Conservation (phyloP, 2,329 filamentous ascomycete genomes). For the Mariannaea sp. region DNA sequence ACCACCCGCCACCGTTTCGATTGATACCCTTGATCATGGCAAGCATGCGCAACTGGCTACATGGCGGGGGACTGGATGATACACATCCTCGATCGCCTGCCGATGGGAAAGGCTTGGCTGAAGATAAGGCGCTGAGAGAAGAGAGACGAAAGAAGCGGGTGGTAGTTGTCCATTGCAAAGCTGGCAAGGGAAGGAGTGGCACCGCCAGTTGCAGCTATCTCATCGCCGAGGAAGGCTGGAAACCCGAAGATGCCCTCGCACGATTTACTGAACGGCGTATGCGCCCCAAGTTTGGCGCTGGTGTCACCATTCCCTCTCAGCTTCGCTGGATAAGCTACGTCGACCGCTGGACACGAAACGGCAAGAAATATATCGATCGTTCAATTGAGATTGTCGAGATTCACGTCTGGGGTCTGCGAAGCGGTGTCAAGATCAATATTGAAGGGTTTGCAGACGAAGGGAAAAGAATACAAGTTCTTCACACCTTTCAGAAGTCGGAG, state of each 20-base stretch:
- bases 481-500: slow-evolving; percentile 78
- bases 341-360: slow-evolving; percentile 76
- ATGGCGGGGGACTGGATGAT: slow-evolving; percentile 52
- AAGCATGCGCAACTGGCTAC: slow-evolving; percentile 89
- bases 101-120: background rate
- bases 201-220: slow-evolving; percentile 88
- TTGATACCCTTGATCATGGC: slow-evolving; percentile 88
- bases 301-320: slow-evolving; percentile 93
- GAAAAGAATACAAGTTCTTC: slow-evolving; percentile 80
- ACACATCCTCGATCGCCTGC: slow-evolving; percentile 21
- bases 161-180: slow-evolving; percentile 94
- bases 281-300: slow-evolving; percentile 84
- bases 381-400: slow-evolving; percentile 86
- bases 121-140: slow-evolving; percentile 33
- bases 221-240: slow-evolving; percentile 79
- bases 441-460: slow-evolving; percentile 90
- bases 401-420: slow-evolving; percentile 84
- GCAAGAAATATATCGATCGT: slow-evolving; percentile 81
- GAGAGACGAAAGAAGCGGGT: slow-evolving; percentile 60
- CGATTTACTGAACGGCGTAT: slow-evolving; percentile 81
- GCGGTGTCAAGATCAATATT: slow-evolving; percentile 85
- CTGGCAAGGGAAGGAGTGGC: slow-evolving; percentile 91
- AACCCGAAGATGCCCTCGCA: slow-evolving; percentile 55
- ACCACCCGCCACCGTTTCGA: slow-evolving; percentile 92
- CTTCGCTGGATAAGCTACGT: slow-evolving; percentile 87